These are phyloP conservation scores for Kernera saxatilis DNA, from an alignment of 345 rosid species.

Conservation along the genomic window DNA sequence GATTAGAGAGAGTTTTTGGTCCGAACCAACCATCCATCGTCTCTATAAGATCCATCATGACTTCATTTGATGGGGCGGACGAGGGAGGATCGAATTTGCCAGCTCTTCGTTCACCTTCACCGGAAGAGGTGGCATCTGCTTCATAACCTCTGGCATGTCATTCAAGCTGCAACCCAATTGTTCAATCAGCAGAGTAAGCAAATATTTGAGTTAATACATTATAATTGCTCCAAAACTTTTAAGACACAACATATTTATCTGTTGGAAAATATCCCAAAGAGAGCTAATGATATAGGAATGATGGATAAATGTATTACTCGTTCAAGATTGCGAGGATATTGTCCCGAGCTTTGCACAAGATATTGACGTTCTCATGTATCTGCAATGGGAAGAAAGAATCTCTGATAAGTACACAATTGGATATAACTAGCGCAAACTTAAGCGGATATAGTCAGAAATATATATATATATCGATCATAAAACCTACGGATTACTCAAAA, in stretches of 20 bases:
- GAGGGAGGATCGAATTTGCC: conserved; percentile 55
- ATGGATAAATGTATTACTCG: conserved; percentile 41
- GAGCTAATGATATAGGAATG: not conserved
- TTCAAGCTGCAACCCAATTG: conserved; percentile 52
- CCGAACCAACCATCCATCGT: conserved; percentile 19
- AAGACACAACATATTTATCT: not conserved
- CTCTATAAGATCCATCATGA: conserved; percentile 31
- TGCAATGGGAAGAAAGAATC: conserved; percentile 29
- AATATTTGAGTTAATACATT: not conserved
- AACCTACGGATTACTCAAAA: not conserved
- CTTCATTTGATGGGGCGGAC: conserved; percentile 46
- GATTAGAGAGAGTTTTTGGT: conserved; percentile 20
- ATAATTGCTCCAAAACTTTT: not conserved
- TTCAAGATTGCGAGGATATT: conserved; percentile 64
- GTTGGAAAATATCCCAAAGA: not conserved
- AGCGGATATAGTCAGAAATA: not conserved
- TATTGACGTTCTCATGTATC: conserved; percentile 58
- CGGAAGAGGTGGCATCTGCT: conserved; percentile 86
- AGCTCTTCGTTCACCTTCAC: conserved; percentile 73
- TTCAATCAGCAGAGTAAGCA: not conserved
- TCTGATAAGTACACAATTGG: not conserved
- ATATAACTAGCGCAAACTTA: not conserved
- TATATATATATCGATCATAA: not conserved
- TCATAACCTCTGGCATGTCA: conserved; percentile 80
- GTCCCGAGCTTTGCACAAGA: conserved; percentile 61